Conservation (phyloP, 2,329 filamentous ascomycete species). For the Colletotrichum orbiculare region DNA sequence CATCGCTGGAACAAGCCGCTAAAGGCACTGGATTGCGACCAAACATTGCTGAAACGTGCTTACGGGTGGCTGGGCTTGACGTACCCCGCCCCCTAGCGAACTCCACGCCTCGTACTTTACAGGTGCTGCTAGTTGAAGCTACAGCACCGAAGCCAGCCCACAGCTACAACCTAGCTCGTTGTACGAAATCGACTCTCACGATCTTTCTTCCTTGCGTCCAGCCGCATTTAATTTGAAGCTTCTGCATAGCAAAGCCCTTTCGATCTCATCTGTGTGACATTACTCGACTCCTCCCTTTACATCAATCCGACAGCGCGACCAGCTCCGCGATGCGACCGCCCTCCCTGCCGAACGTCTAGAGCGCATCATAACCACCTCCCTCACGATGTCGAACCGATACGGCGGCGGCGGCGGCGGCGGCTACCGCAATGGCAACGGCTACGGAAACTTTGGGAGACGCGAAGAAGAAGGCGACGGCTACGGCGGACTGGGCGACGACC, state of each 20-base stretch:
- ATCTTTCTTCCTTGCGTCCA: no score
- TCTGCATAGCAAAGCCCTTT: neutral
- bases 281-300: neutral
- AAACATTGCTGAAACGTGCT: slow-evolving; percentile 36
- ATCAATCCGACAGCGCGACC: neutral
- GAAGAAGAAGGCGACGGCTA: slow-evolving; percentile 70
- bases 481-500: slow-evolving; percentile 52
- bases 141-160: neutral
- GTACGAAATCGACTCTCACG: no score
- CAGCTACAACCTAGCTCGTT: no score
- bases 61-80: slow-evolving; percentile 26
- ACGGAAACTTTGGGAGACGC: slow-evolving; percentile 52
- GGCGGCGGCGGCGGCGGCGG: slow-evolving; percentile 39
- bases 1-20: slow-evolving; percentile 33
- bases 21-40: slow-evolving; percentile 22
- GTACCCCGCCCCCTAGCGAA: neutral
- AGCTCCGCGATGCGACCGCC: slow-evolving; percentile 32
- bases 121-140: no score
- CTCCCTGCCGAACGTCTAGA: slow-evolving; percentile 23
- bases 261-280: neutral
- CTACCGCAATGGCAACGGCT: slow-evolving; percentile 56
- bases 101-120: no score
- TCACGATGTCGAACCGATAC: slow-evolving; percentile 38
- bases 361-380: slow-evolving; percentile 16
- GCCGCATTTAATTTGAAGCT: no score